These are phyloP conservation scores for Paxillus ammoniavirescens DNA, from an alignment of 768 basidiomycete species.

Conservation along the genomic window DNA sequence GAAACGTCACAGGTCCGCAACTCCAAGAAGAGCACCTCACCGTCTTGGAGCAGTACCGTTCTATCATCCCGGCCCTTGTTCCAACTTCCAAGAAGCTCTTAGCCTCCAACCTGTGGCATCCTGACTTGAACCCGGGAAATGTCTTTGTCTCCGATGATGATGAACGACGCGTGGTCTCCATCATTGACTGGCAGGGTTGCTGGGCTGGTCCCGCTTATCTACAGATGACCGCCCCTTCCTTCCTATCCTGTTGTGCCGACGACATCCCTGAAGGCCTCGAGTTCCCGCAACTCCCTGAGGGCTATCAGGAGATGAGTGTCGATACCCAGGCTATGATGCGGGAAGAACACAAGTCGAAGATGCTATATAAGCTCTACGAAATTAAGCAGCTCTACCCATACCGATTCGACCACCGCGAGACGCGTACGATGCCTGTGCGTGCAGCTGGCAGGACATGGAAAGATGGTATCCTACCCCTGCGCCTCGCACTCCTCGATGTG, in stretches of 20 bases:
- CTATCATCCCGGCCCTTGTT: constrained; percentile 24
- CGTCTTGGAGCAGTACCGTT: constrained; percentile 18
- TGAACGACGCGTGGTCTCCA: constrained; percentile 15
- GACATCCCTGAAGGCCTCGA: constrained; percentile 9
- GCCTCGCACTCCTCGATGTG: constrained; percentile 13
- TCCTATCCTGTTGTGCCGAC: constrained; percentile 2
- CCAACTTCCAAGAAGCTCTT: constrained; percentile 17
- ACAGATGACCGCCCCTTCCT: constrained; percentile 13
- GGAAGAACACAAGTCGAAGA: constrained; percentile 12
- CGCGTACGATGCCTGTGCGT: constrained; percentile 13
- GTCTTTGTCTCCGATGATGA: constrained; percentile 20
- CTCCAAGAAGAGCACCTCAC: constrained; percentile 18
- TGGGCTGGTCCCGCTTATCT: constrained; percentile 16
- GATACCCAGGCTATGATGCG: constrained; percentile 6
- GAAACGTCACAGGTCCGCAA: constrained; percentile 13
- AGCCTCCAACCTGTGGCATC: constrained; percentile 29
- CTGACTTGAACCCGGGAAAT: constrained; percentile 27
- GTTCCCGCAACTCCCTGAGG: constrained; percentile 11
- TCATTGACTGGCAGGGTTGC: constrained; percentile 32
- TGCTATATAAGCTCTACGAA: constrained; percentile 15
- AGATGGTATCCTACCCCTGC: constrained; percentile 14
- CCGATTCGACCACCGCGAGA: constrained; percentile 8
- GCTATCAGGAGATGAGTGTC: constrained; percentile 10
- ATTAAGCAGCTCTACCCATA: constrained; percentile 16
- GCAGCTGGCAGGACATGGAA: constrained; percentile 17